phyloP scores from a whole-genome alignment of 495 filamentous ascomycete genomes.

The Neurospora sp. region DNA sequence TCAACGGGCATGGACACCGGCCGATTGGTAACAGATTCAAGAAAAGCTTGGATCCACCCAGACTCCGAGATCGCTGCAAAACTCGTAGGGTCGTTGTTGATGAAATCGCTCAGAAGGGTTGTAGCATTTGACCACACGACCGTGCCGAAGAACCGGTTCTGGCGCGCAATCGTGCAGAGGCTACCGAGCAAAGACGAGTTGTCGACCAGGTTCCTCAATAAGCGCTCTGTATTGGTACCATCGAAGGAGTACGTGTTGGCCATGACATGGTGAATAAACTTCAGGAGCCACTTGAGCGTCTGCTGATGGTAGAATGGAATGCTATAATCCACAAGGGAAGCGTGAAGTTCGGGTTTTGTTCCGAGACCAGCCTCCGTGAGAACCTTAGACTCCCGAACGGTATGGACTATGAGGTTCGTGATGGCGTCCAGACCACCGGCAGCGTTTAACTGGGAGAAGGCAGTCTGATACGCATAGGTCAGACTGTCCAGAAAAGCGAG shows the following conservation, averaged over 20 bases:
- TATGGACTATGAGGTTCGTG: constrained; percentile 69
- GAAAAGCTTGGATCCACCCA: constrained; percentile 72
- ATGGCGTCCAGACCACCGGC: constrained; percentile 79
- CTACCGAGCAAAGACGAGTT: constrained; percentile 72
- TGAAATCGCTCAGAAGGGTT: constrained; percentile 86
- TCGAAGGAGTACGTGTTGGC: constrained; percentile 53
- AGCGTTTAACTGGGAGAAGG: constrained; percentile 67
- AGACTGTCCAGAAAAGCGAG: constrained; percentile 79
- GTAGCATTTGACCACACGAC: constrained; percentile 90
- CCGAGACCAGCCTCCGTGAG: constrained; percentile 56
- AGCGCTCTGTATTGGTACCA: constrained; percentile 68
- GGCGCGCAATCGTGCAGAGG: constrained; percentile 71
- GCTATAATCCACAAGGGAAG: constrained; percentile 76
- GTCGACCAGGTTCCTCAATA: constrained; percentile 88
- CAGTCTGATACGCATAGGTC: constrained; percentile 68
- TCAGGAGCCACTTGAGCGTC: constrained; percentile 84
- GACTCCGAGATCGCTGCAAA: constrained; percentile 92
- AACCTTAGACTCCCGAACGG: constrained; percentile 62
- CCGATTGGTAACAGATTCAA: constrained; percentile 66
- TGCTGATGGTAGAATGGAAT: constrained; percentile 89
- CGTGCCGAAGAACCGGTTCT: constrained; percentile 70
- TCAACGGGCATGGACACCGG: constrained; percentile 30
- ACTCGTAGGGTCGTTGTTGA: constrained; percentile 97
- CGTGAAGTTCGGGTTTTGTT: constrained; percentile 67
- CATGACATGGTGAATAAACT: constrained; percentile 95